Evolutionary conservation across 495 filamentous ascomycete genomes (phyloP).

Genomic region (Talaromyces nanjingensis): DNA sequence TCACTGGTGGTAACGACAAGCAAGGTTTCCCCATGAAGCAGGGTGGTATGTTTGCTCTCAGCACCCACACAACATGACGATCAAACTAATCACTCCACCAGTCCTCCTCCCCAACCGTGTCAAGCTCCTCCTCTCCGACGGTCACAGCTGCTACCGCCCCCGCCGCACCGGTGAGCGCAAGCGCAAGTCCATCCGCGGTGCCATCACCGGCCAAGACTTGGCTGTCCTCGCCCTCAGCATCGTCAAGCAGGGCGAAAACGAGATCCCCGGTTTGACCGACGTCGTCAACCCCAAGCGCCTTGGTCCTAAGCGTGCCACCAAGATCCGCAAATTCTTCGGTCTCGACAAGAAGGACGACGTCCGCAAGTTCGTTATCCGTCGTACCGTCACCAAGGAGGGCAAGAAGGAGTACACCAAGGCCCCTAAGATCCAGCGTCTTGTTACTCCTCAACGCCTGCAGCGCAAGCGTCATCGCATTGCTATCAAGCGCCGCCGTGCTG

Average conservation of each 20-base stretch:
- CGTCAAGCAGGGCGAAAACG: slow-evolving; percentile 93
- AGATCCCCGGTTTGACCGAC: slow-evolving; percentile 94
- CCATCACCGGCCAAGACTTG: slow-evolving; percentile 91
- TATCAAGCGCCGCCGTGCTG: slow-evolving; percentile 92
- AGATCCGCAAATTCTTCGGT: slow-evolving; percentile 98
- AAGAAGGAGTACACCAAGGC: slow-evolving; percentile 99
- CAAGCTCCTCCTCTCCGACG: slow-evolving; percentile 83
- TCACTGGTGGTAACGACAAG: slow-evolving; percentile 99
- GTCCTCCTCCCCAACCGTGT: slow-evolving; percentile 93
- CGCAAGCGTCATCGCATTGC: slow-evolving; percentile 97
- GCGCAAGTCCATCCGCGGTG: slow-evolving; percentile 92
- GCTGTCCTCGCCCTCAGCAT: slow-evolving; percentile 86
- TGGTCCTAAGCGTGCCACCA: slow-evolving; percentile 97
- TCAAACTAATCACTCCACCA: slow-evolving; percentile 22
- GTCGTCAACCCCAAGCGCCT: slow-evolving; percentile 95
- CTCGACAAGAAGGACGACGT: slow-evolving; percentile 99
- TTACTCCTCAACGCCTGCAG: slow-evolving; percentile 98
- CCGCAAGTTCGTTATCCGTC: slow-evolving; percentile 98
- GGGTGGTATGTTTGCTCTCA: slow-evolving; percentile 54
- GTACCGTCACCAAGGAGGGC: slow-evolving; percentile 95
- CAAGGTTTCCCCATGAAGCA: slow-evolving; percentile 99
- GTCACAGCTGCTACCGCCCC: slow-evolving; percentile 91
- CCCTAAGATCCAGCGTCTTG: slow-evolving; percentile 96
- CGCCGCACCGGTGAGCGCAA: slow-evolving; percentile 97
- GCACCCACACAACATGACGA: slow-evolving; percentile 6